These are phyloP conservation scores for Thelonectria olida DNA, from an alignment of 2,329 filamentous ascomycete genomes.

Conservation along the genomic window DNA sequence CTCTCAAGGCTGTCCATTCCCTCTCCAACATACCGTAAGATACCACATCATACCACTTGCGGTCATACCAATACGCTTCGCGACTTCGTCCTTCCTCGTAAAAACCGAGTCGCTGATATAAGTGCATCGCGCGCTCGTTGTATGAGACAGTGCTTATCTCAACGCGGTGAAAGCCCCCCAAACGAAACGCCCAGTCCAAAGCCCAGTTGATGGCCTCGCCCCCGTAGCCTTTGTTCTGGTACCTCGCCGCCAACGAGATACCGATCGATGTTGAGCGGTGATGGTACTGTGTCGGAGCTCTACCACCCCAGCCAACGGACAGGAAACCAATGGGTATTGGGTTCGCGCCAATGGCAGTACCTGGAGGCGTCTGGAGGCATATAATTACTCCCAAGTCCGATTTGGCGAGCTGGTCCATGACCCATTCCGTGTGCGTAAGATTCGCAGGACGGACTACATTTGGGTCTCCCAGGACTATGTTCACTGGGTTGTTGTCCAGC, in stretches of 20 bases:
- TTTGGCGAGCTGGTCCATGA: not conserved
- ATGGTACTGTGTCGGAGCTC: not conserved
- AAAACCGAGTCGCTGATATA: slow-evolving; percentile 59
- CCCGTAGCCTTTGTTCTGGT: slow-evolving; percentile 55
- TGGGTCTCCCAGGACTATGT: slow-evolving; percentile 9
- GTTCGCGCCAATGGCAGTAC: not conserved
- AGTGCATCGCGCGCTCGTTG: slow-evolving; percentile 51
- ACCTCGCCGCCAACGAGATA: slow-evolving; percentile 45
- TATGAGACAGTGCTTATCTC: slow-evolving; percentile 50
- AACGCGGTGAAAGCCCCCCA: slow-evolving; percentile 55
- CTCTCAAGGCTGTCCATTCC: slow-evolving; percentile 46
- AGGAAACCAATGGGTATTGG: not conserved
- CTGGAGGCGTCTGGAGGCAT: not conserved
- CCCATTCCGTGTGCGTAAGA: not conserved
- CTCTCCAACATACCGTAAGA: slow-evolving; percentile 49
- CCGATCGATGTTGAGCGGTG: slow-evolving; percentile 38
- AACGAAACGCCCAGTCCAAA: slow-evolving; percentile 55
- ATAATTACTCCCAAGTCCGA: not conserved
- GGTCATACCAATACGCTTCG: slow-evolving; percentile 54
- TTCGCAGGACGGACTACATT: slow-evolving; percentile 4
- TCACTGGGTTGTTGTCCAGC: slow-evolving; percentile 20
- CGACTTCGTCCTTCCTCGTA: slow-evolving; percentile 52
- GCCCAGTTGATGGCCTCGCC: slow-evolving; percentile 57
- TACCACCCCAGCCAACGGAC: not conserved
- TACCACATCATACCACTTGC: slow-evolving; percentile 50